Percentiles rank a stretch among this genome's conserved stretches.
Conservation (phyloP, 192 early-diverging fungal species). For the Funneliformis mosseae region DNA sequence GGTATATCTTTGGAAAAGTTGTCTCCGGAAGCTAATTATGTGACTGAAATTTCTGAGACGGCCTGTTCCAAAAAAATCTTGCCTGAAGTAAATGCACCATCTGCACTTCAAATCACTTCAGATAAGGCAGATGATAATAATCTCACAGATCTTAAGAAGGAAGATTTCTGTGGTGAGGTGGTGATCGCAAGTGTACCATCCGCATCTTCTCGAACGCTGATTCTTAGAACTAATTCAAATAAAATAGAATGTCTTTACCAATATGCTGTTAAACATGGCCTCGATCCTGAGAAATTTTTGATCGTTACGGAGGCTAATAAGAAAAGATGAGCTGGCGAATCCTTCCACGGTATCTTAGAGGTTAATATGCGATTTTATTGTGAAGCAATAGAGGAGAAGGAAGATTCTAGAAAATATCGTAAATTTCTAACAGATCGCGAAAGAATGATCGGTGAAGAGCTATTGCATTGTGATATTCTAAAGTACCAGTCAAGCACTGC, state of each 20-base stretch:
- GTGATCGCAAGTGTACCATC: no score
- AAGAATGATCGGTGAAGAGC: constrained; percentile 18
- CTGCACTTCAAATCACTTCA: no score
- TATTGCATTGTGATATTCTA: constrained; percentile 10
- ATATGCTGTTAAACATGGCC: constrained; percentile 20
- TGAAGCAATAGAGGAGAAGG: background rate
- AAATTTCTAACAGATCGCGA: constrained; percentile 24
- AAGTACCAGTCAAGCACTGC: background rate
- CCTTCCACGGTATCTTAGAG: background rate
- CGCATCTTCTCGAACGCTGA: no score
- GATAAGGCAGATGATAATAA: no score
- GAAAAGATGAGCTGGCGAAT: background rate
- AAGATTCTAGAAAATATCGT: constrained; percentile 13
- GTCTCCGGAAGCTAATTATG: no score
- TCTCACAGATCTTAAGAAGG: no score
- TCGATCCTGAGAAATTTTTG: constrained; percentile 20
- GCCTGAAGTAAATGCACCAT: no score
- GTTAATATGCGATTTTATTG: background rate
- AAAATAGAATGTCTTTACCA: background rate
- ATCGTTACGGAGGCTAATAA: constrained; percentile 11
- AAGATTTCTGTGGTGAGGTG: no score
- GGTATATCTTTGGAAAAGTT: no score
- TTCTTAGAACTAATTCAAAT: no score
- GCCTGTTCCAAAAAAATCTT: no score
- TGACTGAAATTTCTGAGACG: no score